Base-by-base conservation (phyloP, 2,329 filamentous ascomycete species). In the Epichloe gansuensis region DNA sequence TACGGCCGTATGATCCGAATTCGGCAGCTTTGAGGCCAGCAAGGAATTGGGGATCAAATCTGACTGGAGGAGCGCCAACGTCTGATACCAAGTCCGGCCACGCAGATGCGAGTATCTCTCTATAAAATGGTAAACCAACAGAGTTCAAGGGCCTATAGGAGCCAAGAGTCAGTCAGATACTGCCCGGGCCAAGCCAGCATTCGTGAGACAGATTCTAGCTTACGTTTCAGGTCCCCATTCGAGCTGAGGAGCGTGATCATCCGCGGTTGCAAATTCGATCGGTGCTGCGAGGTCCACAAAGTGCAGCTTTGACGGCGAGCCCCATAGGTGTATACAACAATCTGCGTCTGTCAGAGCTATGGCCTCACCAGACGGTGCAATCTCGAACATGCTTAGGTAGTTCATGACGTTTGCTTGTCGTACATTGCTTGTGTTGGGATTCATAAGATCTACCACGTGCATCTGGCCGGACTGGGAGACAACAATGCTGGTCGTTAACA, bases 391-490 rank as follows among this genome's bases (percentile, higher is more conserved):
- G 54, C 81, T 82, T 58, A 95, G 77, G 59, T 85, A 88, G 1
- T 76, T 78, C 31, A 83, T 76, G 4, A 90, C 80, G 60, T 90
- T 89, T 36, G 87, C 84, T 68, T 94, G 89, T 49, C 87, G 81
- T 49, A 95, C 81, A 59, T 86, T 90, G 63, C 88, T 89, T 21
- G 87, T 84, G 62, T 94, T 90, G 0, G 89, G 87, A 56, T 95
- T 95, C 81, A 94, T 89, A 5, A 98, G 78, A 66, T 98, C 93
- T 49, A 97, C 89, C 13, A 97, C 85, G 64, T 98, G 91, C 66
- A 98, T 86, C 66, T 96, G 89, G 1, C 94, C 93, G 43, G 82
- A 86, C 62, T 94, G 89, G 3, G 91, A 95, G 31, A 90, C 84
- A 48, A 98, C 88, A 55, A 98, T 90, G 61, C 88, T 91, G 0